Evolutionary conservation across 768 basidiomycete genomes (phyloP), one percentile per base, ranked within the genome.

Genomic region (Favolaschia claudopus): DNA sequence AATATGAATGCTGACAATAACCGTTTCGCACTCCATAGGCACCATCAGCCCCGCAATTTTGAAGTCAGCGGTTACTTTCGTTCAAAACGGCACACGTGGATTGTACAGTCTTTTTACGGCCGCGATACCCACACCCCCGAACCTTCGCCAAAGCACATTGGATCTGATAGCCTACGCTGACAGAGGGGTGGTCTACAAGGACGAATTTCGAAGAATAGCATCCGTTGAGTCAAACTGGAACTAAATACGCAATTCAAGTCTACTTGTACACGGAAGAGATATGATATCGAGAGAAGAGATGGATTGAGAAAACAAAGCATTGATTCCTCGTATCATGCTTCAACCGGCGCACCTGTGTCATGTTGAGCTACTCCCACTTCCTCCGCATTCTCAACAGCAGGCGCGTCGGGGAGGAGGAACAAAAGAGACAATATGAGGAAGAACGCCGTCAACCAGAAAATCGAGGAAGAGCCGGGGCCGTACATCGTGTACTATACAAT

Each of bases 161-260:
- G 55, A 56, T 31, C 45, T 56, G 25, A 46, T 31, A 12, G 54
- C 27, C 5, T 14, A 10, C 20, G 54, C 25, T 15, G 17, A 5
- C 7, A 44, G 9, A 14, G 6, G 32, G 13, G 19, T 7, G 7
- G 37, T 39, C 12, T 55, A 55, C 24, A 34, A 14, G 24, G 54
- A 55, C 22, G 36, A 20, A 10, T 55, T 55, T 28, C 54, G 54
- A 20, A 19, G 54, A 45, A 47, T 55, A 14, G 19, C 28, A n/a
- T n/a, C n/a, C n/a, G n/a, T n/a, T n/a, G n/a, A n/a, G n/a, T n/a
- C n/a, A n/a, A n/a, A n/a, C n/a, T n/a, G n/a, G n/a, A n/a, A n/a
- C n/a, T n/a, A n/a, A n/a, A n/a, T n/a, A n/a, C n/a, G n/a, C n/a
- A n/a, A n/a, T n/a, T n/a, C n/a, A n/a, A n/a, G n/a, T n/a, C n/a